Evolutionary conservation across 2,329 filamentous ascomycete genomes (phyloP), one percentile per base, ranked within the genome.

Genomic region (Cryphonectria radicalis): DNA sequence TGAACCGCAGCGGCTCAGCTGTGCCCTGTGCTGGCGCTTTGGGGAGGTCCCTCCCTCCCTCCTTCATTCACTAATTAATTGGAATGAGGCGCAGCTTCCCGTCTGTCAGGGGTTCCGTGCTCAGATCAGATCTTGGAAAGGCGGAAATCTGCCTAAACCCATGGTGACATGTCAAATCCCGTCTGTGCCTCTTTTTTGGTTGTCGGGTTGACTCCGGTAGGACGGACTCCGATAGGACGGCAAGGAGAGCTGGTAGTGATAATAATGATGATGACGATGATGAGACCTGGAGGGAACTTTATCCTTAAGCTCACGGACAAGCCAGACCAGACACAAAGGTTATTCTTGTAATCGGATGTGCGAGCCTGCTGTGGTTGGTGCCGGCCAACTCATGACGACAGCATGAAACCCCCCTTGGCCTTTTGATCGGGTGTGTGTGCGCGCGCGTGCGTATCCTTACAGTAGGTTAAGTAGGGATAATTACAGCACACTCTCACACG

Each of bases 51-150:
- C 37, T 10, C 37, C 37, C 8, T 32, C 25, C 28, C 28, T 59
- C 55, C 46, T 50, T n/a, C 46, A n/a, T n/a, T 50, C 46, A 50
- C 22, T 50, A n/a, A n/a, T n/a, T 10, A n/a, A 50, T 50, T 50
- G 46, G 8, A 59, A 7, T 32, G 55, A 59, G 55, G 55, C 55
- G 55, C 55, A 59, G 55, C 55, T 59, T 59, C 55, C 55, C 55
- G 55, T 32, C 25, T 28, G 55, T 32, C 55, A 59, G 55, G 55
- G 55, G 55, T 55, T 28, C 53, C n/a, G 53, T 28, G n/a, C 53
- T 28, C n/a, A 55, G 53, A 8, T 59, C 55, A 28, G 25, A 35
- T 59, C 28, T 59, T 28, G 28, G 55, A 35, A 32, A 28, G 28
- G 46, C 46, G 46, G 46, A n/a, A 50, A n/a, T 50, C 46, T 50